Evolutionary conservation across 371 early-diverging fungal genomes (phyloP).

Genomic region (Mucor lusitanicus): DNA sequence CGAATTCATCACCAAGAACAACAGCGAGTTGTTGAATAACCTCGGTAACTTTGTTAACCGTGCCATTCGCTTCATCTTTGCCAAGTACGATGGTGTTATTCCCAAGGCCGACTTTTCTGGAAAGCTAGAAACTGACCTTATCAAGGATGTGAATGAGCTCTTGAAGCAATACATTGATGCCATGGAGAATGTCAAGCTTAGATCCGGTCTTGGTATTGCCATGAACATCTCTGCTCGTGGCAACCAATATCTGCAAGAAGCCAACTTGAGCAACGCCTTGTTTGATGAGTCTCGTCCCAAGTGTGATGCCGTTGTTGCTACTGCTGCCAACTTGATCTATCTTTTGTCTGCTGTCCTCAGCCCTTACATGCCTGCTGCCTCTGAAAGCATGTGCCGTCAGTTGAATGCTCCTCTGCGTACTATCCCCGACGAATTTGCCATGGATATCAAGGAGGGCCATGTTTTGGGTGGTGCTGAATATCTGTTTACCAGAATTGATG

Average conservation of each 20-base stretch:
- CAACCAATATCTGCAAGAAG: conserved; percentile 95
- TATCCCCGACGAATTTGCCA: conserved; percentile 74
- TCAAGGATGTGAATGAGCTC: conserved; percentile 83
- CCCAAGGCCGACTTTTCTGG: conserved; percentile 62
- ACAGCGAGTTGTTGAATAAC: conserved; percentile 96
- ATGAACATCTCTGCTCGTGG: conserved; percentile 96
- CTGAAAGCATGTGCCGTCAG: conserved; percentile 78
- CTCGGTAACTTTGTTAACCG: conserved; percentile 99
- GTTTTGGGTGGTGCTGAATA: conserved; percentile 86
- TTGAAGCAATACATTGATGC: conserved; percentile 77
- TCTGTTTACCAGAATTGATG: conserved; percentile 89
- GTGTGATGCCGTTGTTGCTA: conserved; percentile 86
- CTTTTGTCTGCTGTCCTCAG: conserved; percentile 84
- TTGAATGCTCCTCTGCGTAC: conserved; percentile 78
- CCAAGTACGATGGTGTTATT: conserved; percentile 83
- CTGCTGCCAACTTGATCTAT: conserved; percentile 86
- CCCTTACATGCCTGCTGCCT: conserved; percentile 95
- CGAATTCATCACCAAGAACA: conserved; percentile 94
- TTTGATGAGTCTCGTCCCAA: conserved; percentile 75
- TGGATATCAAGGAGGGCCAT: conserved; percentile 81
- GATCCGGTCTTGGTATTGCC: conserved; percentile 80
- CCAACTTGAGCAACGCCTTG: conserved; percentile 86
- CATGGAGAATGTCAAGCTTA: conserved; percentile 87
- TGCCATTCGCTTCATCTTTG: conserved; percentile 89
- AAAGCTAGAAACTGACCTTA: conserved; percentile 60